A percentile compares a stretch with the other conserved stretches of the same genome.
Evolutionary conservation across 805 yeast genomes (phyloP).

Genomic region (Hanseniaspora nectarophila): DNA sequence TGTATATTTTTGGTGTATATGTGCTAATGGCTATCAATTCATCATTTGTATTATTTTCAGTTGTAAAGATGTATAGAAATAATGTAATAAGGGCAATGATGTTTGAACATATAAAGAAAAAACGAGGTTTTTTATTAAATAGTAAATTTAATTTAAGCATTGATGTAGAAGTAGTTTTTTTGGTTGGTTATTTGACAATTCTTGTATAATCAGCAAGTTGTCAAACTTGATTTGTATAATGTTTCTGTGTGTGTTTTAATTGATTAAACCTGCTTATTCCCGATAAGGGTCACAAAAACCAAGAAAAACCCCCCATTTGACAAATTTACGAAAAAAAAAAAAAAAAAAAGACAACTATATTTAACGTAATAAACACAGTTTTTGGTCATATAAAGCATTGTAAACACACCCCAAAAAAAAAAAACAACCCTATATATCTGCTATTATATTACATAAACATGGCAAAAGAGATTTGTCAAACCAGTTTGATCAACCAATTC

Average conservation of each 20-base stretch:
- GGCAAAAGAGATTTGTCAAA: not conserved
- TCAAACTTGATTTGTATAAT: not conserved
- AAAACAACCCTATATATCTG: no score
- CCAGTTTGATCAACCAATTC: constrained; percentile 28
- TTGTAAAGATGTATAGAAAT: not conserved
- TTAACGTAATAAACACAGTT: no score
- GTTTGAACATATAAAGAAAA: not conserved
- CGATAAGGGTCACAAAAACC: not conserved
- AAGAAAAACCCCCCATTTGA: not conserved
- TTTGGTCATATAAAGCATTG: no score
- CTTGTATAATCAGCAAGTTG: not conserved
- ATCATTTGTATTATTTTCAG: not conserved
- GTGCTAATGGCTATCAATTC: not conserved
- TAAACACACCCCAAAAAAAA: not conserved
- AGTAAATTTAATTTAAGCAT: not conserved
- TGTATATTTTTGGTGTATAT: not conserved
- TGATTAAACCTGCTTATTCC: constrained; percentile 1
- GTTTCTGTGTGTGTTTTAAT: not conserved
- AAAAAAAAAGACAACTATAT: not conserved
- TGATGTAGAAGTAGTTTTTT: not conserved
- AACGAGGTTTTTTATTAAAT: not conserved
- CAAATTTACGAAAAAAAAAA: not conserved
- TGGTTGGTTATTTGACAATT: not conserved
- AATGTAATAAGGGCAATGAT: not conserved
- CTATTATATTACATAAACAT: not conserved